These are phyloP conservation scores for Nothophaeocryptopus gaeumannii DNA, from an alignment of 2,329 filamentous ascomycete genomes.

Conservation along the genomic window DNA sequence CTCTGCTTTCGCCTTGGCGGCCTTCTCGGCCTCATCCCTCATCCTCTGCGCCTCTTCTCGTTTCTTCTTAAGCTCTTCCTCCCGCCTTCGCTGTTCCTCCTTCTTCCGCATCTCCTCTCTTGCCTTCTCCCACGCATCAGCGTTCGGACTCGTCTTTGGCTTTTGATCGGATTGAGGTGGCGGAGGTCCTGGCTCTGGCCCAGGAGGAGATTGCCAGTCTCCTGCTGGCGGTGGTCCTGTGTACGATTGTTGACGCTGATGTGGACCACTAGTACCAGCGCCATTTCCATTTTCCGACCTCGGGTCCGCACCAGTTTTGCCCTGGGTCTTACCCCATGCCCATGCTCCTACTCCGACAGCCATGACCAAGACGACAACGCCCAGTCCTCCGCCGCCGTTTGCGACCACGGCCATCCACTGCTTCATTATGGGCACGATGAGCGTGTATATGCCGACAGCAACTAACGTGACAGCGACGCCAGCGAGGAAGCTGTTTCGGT, in stretches of 20 bases:
- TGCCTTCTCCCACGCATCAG: slow-evolving; percentile 61
- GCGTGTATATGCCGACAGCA: slow-evolving; percentile 68
- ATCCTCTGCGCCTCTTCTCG: slow-evolving; percentile 56
- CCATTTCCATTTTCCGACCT: slow-evolving; percentile 28
- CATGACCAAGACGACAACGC: slow-evolving; percentile 68
- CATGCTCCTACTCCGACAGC: slow-evolving; percentile 75
- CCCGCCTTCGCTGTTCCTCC: slow-evolving; percentile 59
- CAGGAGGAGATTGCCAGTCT: slow-evolving; percentile 15
- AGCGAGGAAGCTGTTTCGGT: slow-evolving; percentile 86
- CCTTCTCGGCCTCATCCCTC: slow-evolving; percentile 49
- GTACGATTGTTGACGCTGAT: slow-evolving; percentile 26
- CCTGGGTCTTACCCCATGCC: slow-evolving; percentile 67
- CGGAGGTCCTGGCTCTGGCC: slow-evolving; percentile 9
- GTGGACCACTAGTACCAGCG: slow-evolving; percentile 32
- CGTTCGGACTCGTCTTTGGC: slow-evolving; percentile 24
- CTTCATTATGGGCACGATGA: slow-evolving; percentile 69
- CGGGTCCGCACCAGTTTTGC: slow-evolving; percentile 42
- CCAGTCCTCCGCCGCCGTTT: slow-evolving; percentile 65
- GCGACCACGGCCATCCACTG: slow-evolving; percentile 70
- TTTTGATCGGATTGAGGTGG: slow-evolving; percentile 21
- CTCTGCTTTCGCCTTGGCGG: slow-evolving; percentile 46
- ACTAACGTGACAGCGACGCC: slow-evolving; percentile 77
- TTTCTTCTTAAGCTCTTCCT: slow-evolving; percentile 58
- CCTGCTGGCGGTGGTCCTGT: slow-evolving; percentile 27
- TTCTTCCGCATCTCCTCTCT: slow-evolving; percentile 63